Evolutionary conservation across 495 filamentous ascomycete genomes (phyloP), one percentile per base, ranked within the genome.

Genomic region (Hypomontagnella submonticulosa): DNA sequence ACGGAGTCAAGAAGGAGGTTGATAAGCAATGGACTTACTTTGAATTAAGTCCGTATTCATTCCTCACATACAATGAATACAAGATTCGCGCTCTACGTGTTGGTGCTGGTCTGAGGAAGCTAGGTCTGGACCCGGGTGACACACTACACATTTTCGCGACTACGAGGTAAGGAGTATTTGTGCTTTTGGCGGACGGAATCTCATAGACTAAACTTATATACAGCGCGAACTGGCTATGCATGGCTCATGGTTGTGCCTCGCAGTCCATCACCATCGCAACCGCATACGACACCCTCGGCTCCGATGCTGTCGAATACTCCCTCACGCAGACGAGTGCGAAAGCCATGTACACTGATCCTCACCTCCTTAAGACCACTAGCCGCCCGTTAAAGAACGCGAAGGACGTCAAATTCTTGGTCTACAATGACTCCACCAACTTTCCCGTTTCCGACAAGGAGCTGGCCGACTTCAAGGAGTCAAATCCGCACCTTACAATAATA

Each of bases 11-110:
- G 71, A 73, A 74, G 41, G 78, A 86, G 74, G 82, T 87, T 3
- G 85, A 89, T 36, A 89, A 89, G 77, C 80, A 87, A 62, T 90
- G 88, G 88, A 83, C 80, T 4, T 89, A 84, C 74, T 89, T 85
- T 63, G 88, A 89, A 78, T 77, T 90, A 34, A 83, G 82, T 49
- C 75, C 76, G 11, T 90, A 87, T 77, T 70, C 75, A 9, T 90
- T 83, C 75, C 64, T 83, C 63, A 88, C 83, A 38, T 90, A 87
- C 75, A 75, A 74, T 42, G 85, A 90, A 72, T 88, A 88, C 69
- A 85, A 85, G 72, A 76, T 75, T 38, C 70, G 79, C 40, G 79
- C 78, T 8, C 61, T 84, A 13, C 77, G 83, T 58, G 71, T 88
- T 13, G 88, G 86, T 15, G 76, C 81, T 12, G 88, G 83, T n/a